A percentile compares a stretch with the other conserved stretches of the same genome.
Conservation (phyloP, 768 basidiomycete species). For the Coprinopsis sp. region DNA sequence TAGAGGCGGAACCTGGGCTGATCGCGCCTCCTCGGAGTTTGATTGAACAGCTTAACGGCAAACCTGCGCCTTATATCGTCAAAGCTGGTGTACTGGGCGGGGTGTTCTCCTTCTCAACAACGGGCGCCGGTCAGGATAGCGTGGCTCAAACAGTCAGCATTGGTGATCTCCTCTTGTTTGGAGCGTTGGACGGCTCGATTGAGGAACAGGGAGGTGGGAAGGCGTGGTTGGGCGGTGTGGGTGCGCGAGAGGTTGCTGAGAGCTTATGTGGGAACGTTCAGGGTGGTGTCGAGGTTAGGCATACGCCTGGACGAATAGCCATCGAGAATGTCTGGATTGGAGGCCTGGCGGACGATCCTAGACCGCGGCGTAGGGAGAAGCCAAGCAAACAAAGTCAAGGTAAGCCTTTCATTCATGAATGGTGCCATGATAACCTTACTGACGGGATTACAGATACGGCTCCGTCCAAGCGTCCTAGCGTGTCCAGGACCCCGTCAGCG, state of each 20-base stretch:
- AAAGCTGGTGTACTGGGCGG: not conserved
- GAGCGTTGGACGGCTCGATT: not conserved
- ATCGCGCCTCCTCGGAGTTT: too few species aligned
- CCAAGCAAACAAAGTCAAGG: too few species aligned
- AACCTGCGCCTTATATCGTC: conserved; percentile 1
- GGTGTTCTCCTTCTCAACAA: not conserved
- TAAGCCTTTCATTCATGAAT: too few species aligned
- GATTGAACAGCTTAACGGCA: too few species aligned
- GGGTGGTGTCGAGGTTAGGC: not conserved
- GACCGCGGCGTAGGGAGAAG: too few species aligned
- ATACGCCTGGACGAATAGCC: not conserved
- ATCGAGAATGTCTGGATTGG: not conserved
- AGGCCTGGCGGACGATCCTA: not conserved
- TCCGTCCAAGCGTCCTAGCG: too few species aligned
- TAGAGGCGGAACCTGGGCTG: too few species aligned
- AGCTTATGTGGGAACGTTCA: not conserved
- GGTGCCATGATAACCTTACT: too few species aligned
- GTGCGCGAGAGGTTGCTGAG: not conserved
- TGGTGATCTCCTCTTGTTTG: not conserved
- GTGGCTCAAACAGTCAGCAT: not conserved
- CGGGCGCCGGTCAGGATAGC: not conserved
- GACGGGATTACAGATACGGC: too few species aligned
- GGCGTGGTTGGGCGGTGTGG: not conserved
- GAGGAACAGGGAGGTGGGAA: not conserved
- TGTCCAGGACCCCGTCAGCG: too few species aligned